Evolutionary conservation across 192 early-diverging fungal genomes (phyloP), one percentile per base, ranked within the genome.

Genomic region (Obelidium mucronatum): DNA sequence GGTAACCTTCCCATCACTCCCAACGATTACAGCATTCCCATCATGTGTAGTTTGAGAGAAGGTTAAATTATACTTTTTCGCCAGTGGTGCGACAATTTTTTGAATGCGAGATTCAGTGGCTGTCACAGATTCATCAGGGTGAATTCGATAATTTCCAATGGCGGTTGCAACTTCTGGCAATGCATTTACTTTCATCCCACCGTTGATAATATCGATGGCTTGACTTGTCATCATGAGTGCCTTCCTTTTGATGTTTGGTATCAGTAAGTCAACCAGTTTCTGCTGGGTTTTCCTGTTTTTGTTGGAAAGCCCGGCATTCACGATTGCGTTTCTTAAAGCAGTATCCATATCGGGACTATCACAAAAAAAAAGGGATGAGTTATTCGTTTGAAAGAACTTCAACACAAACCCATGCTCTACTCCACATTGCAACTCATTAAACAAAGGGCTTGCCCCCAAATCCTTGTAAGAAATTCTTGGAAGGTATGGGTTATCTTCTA

Each of bases 161-260:
- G 78, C 79, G 8, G 62, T 61, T 17, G 65, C 55, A 24, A 58
- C 33, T 59, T 81, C 80, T 0, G 83, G 83, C 19, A 84, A 78
- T 0, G 80, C 83, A 62, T 84, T 84, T 1, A 79, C 77, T 75
- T 85, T 85, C 40, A 85, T 81, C 19, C 84, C 84, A 26, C 84
- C 84, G 17, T 62, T 24, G 52, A 85, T 76, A 52, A 85, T 67
- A 64, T 83, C 81, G 6, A 81, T 73, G 0, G 84, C 84, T 66
- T 85, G 84, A 26, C 74, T 65, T 17, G 84, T 85, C 1, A 24
- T 61, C 58, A 85, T 73, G 54, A 75, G 67, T 24, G 71, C 61
- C 26, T 64, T 55, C 33, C 24, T 13, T 35, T 64, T 64, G 17
- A 24, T 22, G 33, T 17, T 19, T 2, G 22, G 17, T 2, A 11